phyloP scores from a whole-genome alignment of 495 filamentous ascomycete genomes.

The Aspergillus ostianus region DNA sequence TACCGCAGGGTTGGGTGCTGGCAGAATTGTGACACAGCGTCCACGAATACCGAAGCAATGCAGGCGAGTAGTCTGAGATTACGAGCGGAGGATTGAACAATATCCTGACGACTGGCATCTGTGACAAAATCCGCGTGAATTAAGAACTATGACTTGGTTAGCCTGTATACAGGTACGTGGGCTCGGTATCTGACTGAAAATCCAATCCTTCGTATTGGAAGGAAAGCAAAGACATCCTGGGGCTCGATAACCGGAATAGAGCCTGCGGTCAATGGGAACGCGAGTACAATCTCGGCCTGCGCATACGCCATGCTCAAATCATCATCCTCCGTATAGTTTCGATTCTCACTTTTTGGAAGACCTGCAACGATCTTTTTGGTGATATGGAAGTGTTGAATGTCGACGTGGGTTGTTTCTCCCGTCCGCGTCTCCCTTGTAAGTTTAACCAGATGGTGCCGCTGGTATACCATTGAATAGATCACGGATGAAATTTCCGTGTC shows the following conservation, averaged over 20 bases:
- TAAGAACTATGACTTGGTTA: conserved; percentile 35
- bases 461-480: conserved; percentile 9
- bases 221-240: conserved; percentile 37
- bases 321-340: conserved; percentile 22
- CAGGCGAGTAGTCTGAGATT: conserved; percentile 20
- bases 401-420: neutral
- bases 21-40: conserved; percentile 27
- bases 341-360: conserved; percentile 31
- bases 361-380: conserved; percentile 14
- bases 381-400: conserved; percentile 23
- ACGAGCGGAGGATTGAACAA: conserved; percentile 22
- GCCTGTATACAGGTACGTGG: neutral
- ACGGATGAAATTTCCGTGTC: conserved; percentile 7
- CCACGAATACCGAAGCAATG: conserved; percentile 22
- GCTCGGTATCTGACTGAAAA: conserved; percentile 24
- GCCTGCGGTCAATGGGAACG: conserved; percentile 35
- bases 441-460: neutral
- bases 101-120: conserved; percentile 40
- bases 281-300: conserved; percentile 32
- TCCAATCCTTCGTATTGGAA: conserved; percentile 32
- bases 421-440: neutral
- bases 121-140: conserved; percentile 50
- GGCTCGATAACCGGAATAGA: conserved; percentile 22
- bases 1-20: conserved; percentile 21
- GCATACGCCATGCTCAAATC: conserved; percentile 17